phyloP scores from a whole-genome alignment of 2,329 filamentous ascomycete genomes.

The Ophiosphaerella herpotricha region DNA sequence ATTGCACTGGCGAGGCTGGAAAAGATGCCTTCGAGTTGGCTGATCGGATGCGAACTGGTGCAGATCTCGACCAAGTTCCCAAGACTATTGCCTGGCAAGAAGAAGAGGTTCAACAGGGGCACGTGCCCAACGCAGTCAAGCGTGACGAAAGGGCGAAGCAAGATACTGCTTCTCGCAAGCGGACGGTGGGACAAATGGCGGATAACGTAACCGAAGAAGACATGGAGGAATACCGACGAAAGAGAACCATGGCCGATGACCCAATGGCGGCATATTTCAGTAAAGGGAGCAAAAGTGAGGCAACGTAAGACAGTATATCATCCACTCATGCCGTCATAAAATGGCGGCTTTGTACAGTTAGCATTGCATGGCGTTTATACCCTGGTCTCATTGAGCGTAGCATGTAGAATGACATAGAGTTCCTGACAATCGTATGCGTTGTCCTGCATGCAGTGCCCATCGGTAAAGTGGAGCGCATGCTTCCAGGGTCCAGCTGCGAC shows the following conservation, averaged over 20 bases:
- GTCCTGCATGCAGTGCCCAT: constrained; percentile 37
- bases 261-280: constrained; percentile 80
- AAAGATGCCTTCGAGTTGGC: constrained; percentile 79
- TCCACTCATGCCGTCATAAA: constrained; percentile 10
- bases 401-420: constrained; percentile 41
- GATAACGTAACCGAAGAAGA: constrained; percentile 80
- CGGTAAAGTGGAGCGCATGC: constrained; percentile 21
- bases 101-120: constrained; percentile 46
- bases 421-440: constrained; percentile 41
- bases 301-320: constrained; percentile 46
- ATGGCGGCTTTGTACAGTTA: constrained; percentile 23
- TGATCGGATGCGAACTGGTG: constrained; percentile 61
- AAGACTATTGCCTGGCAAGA: constrained; percentile 50
- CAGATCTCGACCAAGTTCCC: constrained; percentile 50
- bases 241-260: constrained; percentile 74
- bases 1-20: constrained; percentile 92
- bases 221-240: constrained; percentile 81
- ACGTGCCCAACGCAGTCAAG: constrained; percentile 52
- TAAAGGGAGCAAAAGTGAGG: constrained; percentile 70
- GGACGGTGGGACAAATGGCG: constrained; percentile 78
- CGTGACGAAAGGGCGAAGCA: constrained; percentile 47
- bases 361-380: constrained; percentile 44
- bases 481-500: constrained; percentile 17
- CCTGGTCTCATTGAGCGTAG: constrained; percentile 21
- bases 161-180: constrained; percentile 63